phyloP scores from a whole-genome alignment of 2,329 filamentous ascomycete species.

The Arthrinium phaeospermum region DNA sequence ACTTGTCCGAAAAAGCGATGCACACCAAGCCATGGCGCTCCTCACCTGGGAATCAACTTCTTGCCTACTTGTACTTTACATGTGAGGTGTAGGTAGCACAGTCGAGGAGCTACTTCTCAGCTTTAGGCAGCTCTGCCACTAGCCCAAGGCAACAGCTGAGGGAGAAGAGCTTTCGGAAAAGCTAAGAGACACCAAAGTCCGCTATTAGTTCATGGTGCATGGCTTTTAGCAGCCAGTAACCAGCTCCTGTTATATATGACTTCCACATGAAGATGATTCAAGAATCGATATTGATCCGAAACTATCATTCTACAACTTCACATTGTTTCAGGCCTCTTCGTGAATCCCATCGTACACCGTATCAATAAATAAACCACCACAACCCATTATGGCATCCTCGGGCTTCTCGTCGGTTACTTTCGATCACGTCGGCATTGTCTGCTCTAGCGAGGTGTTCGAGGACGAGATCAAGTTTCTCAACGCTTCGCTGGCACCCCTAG shows the following conservation, averaged over 20 bases:
- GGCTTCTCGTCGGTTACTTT: background rate
- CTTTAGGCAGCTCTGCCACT: background rate
- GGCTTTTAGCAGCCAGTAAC: background rate
- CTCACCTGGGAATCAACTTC: background rate
- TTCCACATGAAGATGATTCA: background rate
- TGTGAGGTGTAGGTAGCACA: background rate
- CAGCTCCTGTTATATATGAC: background rate
- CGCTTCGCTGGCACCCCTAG: conserved; percentile 14
- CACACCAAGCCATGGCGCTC: background rate
- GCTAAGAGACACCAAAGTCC: background rate
- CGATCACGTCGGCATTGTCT: conserved; percentile 1
- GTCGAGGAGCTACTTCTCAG: background rate
- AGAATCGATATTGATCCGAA: background rate
- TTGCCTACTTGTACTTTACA: background rate
- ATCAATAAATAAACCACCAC: background rate
- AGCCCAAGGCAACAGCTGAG: background rate
- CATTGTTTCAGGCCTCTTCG: background rate
- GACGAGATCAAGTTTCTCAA: conserved; percentile 16
- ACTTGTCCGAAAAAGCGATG: background rate
- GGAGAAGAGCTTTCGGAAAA: background rate
- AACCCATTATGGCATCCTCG: background rate
- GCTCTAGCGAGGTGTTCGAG: conserved; percentile 3
- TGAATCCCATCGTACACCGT: background rate
- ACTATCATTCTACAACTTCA: background rate
- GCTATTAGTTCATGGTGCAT: background rate